phyloP scores from a whole-genome alignment of 805 yeast species.

The Saccharomycopsis javanensis region DNA sequence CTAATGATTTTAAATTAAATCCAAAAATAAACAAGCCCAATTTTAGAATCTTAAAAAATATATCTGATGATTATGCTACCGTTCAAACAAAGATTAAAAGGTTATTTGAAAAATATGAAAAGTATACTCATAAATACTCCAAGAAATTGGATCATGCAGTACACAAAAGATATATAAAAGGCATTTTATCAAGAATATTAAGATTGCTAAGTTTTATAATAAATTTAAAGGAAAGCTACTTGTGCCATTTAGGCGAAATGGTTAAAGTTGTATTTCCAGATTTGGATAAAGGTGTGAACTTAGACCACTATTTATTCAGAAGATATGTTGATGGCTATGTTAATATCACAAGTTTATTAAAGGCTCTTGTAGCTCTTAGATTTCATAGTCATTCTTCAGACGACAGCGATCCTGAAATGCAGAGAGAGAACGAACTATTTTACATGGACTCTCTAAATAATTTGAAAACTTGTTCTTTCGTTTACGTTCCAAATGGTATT shows the following conservation, averaged over 20 bases:
- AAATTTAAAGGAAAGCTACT: background rate
- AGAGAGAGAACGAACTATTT: conserved; percentile 22
- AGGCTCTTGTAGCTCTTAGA: conserved; percentile 6
- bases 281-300: background rate
- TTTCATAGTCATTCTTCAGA: conserved; percentile 1
- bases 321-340: conserved; percentile 15
- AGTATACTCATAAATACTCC: background rate
- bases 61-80: background rate
- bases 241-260: conserved; percentile 1
- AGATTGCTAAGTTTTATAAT: background rate
- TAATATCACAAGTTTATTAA: conserved; percentile 9
- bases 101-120: background rate
- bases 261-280: background rate
- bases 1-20: conserved; percentile 8
- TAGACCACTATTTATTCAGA: conserved; percentile 9
- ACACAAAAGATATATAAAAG: background rate
- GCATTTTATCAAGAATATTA: background rate
- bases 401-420: conserved; percentile 23
- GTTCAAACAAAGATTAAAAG: background rate
- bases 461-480: conserved; percentile 3
- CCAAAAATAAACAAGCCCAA: conserved; percentile 5
- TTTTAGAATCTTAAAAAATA: background rate
- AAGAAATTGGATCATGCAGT: background rate
- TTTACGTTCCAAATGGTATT: conserved; percentile 1
- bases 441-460: conserved; percentile 22